A percentile compares a stretch with the other conserved stretches of the same genome.
Evolutionary conservation across 1,284 basidiomycete genomes (phyloP).

Genomic region (Tremellales sp.): DNA sequence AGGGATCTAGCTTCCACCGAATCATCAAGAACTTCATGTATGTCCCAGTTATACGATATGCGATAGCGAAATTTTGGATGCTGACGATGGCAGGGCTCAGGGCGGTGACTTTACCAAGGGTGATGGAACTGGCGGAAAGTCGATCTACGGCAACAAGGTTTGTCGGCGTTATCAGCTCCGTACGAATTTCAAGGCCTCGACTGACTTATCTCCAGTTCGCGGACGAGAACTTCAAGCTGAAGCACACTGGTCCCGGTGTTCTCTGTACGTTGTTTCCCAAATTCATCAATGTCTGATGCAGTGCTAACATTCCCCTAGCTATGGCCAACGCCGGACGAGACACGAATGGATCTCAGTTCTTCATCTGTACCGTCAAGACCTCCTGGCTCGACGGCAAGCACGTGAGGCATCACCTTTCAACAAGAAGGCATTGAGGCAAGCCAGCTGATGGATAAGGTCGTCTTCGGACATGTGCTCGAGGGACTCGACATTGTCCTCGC

Average conservation of each 20-base stretch:
- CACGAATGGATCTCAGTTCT: slow-evolving; percentile 50
- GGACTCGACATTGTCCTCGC: slow-evolving; percentile 76
- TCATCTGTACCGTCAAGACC: slow-evolving; percentile 74
- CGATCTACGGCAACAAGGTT: slow-evolving; percentile 56
- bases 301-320: slow-evolving; percentile 43
- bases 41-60: slow-evolving; percentile 15
- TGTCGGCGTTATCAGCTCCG: neutral
- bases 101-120: slow-evolving; percentile 67
- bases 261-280: slow-evolving; percentile 57
- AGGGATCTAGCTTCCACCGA: slow-evolving; percentile 66
- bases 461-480: slow-evolving; percentile 85
- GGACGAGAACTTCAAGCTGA: slow-evolving; percentile 83
- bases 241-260: slow-evolving; percentile 75
- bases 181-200: slow-evolving; percentile 1
- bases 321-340: slow-evolving; percentile 78
- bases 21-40: slow-evolving; percentile 68
- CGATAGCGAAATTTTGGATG: neutral
- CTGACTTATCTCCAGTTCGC: slow-evolving; percentile 50
- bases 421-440: too few relatives aligned
- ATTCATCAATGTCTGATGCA: neutral
- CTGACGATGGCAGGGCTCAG: slow-evolving; percentile 53
- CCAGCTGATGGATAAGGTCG: too few relatives aligned
- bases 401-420: slow-evolving; percentile 22
- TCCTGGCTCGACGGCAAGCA: slow-evolving; percentile 57
- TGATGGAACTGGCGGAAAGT: slow-evolving; percentile 61